Evolutionary conservation across 2,329 filamentous ascomycete genomes (phyloP).

Genomic region (Hypoxylon sp.): DNA sequence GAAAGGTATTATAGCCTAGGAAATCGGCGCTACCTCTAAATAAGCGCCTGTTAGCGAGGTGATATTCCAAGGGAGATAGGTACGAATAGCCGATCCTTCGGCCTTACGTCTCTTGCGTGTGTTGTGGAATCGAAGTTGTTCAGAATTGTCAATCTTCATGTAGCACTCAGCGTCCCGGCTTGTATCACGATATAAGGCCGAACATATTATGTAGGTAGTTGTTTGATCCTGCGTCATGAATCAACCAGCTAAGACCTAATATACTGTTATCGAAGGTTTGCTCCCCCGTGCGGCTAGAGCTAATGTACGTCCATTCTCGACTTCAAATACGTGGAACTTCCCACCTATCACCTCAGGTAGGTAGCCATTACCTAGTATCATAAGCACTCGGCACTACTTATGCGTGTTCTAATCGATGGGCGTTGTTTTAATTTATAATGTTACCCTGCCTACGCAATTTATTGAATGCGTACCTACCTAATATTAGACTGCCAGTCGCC

Average conservation of each 20-base stretch:
- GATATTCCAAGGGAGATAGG: not conserved
- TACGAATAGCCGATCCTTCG: not conserved
- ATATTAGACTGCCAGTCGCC: not conserved
- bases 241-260: not conserved
- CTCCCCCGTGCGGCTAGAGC: not conserved
- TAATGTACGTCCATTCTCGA: not conserved
- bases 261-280: not conserved
- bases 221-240: slow-evolving; percentile 5
- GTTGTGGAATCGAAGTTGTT: not conserved
- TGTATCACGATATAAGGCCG: not conserved
- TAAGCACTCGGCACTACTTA: not conserved
- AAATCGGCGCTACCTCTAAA: not conserved
- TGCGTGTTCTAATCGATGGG: not conserved
- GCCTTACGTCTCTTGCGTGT: not conserved
- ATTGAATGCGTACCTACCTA: too few species aligned
- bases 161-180: slow-evolving; percentile 1
- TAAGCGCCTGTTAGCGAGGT: not conserved
- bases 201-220: too few species aligned
- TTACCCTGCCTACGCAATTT: not conserved
- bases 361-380: not conserved
- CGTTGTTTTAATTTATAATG: not conserved
- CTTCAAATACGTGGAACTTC: not conserved
- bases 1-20: too few species aligned
- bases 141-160: slow-evolving; percentile 1
- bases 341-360: too few species aligned